These are phyloP conservation scores for Nannochloropsis gaditana DNA, from an alignment of 108 stramenopile species.

Conservation along the genomic window DNA sequence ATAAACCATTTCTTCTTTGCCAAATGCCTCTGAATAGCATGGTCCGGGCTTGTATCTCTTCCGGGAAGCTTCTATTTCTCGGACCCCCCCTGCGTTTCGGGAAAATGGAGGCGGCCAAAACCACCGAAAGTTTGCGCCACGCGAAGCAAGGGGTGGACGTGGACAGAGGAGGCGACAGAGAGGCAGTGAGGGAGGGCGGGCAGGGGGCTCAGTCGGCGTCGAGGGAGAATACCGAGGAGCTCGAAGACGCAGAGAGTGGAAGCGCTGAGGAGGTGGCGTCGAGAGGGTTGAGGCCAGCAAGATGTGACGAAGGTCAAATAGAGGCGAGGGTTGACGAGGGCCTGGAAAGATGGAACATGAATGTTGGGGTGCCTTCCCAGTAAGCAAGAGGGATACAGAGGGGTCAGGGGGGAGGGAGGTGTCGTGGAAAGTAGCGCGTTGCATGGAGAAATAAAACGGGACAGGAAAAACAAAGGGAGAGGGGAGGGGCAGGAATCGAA, in stretches of 20 bases:
- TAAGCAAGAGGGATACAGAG: background rate
- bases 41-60: constrained; percentile 15
- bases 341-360: no score
- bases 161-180: background rate
- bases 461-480: background rate
- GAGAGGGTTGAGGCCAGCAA: background rate
- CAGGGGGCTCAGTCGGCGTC: background rate
- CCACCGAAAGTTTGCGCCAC: background rate
- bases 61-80: background rate
- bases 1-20: no score
- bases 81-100: background rate
- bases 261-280: background rate
- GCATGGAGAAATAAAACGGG: background rate
- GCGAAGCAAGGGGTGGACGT: background rate
- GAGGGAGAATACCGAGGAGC: background rate
- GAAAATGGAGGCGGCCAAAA: background rate
- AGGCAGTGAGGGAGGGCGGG: background rate
- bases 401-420: background rate
- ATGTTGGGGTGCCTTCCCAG: background rate
- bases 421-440: background rate
- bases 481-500: background rate
- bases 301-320: background rate
- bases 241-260: background rate
- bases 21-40: background rate
- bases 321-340: background rate